A percentile compares a stretch with the other conserved stretches of the same genome.
phyloP scores from a whole-genome alignment of 345 rosid genomes.

The Rubroshorea leprosula region DNA sequence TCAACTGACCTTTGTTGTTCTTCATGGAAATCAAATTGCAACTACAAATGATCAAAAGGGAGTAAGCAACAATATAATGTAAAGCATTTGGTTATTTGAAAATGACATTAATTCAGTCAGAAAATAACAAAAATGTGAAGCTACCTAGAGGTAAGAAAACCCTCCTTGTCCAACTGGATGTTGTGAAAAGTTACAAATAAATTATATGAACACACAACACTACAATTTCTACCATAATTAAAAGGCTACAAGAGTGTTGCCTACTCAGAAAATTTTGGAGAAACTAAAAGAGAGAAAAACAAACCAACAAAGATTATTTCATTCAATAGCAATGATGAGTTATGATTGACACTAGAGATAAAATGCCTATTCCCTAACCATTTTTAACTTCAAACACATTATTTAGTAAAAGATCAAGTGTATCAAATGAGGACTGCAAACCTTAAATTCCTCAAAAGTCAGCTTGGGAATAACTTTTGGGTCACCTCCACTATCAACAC shows the following conservation, averaged over 20 bases:
- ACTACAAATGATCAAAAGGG: background rate
- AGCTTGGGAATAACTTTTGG: slow-evolving; percentile 81
- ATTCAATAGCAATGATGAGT: background rate
- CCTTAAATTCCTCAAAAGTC: slow-evolving; percentile 91
- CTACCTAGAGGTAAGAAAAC: no score
- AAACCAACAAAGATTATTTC: no score
- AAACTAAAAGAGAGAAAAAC: no score
- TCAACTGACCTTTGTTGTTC: background rate
- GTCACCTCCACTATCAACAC: slow-evolving; percentile 99
- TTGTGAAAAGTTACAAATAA: no score
- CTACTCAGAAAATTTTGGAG: no score
- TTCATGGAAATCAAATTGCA: background rate
- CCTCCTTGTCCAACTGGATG: no score
- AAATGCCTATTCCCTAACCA: background rate
- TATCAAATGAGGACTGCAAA: slow-evolving; percentile 6
- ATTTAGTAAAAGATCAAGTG: background rate
- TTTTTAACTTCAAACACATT: background rate
- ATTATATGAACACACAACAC: no score
- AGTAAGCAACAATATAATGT: background rate
- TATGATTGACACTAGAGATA: background rate
- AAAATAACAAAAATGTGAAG: no score
- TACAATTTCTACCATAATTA: no score
- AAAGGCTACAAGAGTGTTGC: no score
- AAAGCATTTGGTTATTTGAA: no score
- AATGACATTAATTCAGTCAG: no score